phyloP scores from a whole-genome alignment of 2,329 filamentous ascomycete genomes.

The Cercospora sesami region DNA sequence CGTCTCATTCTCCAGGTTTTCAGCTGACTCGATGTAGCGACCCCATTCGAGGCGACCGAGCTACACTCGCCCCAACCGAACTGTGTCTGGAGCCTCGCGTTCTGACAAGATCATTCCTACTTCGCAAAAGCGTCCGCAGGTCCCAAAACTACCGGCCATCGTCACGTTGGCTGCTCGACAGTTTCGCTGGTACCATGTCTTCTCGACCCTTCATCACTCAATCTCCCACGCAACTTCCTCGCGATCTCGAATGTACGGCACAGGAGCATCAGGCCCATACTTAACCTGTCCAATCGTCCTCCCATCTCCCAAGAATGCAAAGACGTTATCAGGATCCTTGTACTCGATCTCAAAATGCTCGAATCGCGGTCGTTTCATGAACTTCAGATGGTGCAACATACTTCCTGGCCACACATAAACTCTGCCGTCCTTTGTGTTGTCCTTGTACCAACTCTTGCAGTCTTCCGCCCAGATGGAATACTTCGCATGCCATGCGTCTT shows the following conservation, averaged over 20 bases:
- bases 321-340: slow-evolving; percentile 44
- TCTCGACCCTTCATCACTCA: slow-evolving; percentile 12
- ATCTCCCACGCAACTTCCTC: slow-evolving; percentile 26
- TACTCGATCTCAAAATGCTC: slow-evolving; percentile 54
- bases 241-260: slow-evolving; percentile 26
- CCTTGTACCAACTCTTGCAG: slow-evolving; percentile 33
- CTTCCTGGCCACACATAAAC: slow-evolving; percentile 37
- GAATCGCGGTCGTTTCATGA: slow-evolving; percentile 42
- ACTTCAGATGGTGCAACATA: slow-evolving; percentile 30
- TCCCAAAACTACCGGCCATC: no score
- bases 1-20: not conserved
- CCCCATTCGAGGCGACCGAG: not conserved
- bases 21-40: not conserved
- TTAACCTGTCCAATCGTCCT: slow-evolving; percentile 39
- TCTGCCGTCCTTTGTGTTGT: slow-evolving; percentile 36
- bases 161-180: no score
- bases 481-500: slow-evolving; percentile 31
- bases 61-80: no score
- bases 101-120: no score
- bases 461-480: slow-evolving; percentile 27
- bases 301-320: slow-evolving; percentile 52
- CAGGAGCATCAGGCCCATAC: slow-evolving; percentile 23
- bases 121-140: no score
- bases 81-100: no score
- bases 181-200: not conserved